Evolutionary conservation across 2,329 filamentous ascomycete genomes (phyloP).

Genomic region (Dactylellina parvicollis): DNA sequence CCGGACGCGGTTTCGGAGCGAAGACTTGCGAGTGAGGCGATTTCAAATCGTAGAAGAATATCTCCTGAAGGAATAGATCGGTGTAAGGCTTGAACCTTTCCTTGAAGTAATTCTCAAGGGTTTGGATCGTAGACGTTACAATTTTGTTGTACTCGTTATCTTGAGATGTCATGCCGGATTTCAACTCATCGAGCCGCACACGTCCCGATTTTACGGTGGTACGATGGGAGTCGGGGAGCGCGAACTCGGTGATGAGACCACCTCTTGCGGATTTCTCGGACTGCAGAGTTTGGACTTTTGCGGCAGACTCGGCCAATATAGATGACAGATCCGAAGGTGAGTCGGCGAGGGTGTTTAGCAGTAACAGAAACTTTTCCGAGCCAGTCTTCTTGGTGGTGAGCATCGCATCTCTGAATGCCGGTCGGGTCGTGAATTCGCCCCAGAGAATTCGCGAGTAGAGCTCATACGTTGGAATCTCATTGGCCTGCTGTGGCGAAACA

Average conservation of each 20-base stretch:
- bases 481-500: constrained; percentile 27
- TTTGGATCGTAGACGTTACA: constrained; percentile 68
- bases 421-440: constrained; percentile 47
- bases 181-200: constrained; percentile 80
- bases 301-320: constrained; percentile 2
- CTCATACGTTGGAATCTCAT: constrained; percentile 47
- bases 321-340: constrained; percentile 25
- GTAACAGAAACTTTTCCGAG: constrained; percentile 35
- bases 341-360: constrained; percentile 29
- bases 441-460: constrained; percentile 43
- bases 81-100: constrained; percentile 62
- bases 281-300: constrained; percentile 31
- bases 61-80: constrained; percentile 72
- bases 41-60: constrained; percentile 78
- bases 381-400: constrained; percentile 35
- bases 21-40: constrained; percentile 75
- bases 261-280: constrained; percentile 27
- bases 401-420: constrained; percentile 50
- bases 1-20: constrained; percentile 75
- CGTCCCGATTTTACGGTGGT: constrained; percentile 84
- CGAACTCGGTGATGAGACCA: constrained; percentile 65
- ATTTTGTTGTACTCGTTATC: constrained; percentile 76
- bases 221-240: constrained; percentile 70
- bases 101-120: constrained; percentile 65
- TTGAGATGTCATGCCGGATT: constrained; percentile 74